phyloP scores from a whole-genome alignment of 495 filamentous ascomycete genomes.

The Hapsidospora chrysogenum region DNA sequence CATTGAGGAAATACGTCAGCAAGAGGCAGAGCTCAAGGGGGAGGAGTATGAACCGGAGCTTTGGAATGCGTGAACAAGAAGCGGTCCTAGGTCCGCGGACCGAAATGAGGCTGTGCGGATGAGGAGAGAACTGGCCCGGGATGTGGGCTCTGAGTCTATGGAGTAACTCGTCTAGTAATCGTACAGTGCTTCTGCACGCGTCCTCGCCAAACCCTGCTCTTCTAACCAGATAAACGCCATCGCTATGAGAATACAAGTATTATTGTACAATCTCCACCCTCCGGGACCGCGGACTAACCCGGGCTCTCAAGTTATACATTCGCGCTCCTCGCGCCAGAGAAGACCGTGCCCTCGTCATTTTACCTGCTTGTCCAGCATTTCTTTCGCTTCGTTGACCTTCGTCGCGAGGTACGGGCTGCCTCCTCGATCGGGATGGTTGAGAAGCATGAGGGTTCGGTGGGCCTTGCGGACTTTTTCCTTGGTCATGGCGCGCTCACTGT shows the following conservation, averaged over 20 bases:
- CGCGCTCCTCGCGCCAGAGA: no score
- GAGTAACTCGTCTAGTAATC: no score
- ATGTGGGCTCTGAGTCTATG: no score
- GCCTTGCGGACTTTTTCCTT: conserved; percentile 93
- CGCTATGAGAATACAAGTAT: background rate
- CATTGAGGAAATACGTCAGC: conserved; percentile 18
- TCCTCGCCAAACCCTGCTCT: no score
- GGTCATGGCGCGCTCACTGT: conserved; percentile 65
- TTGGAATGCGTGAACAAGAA: no score
- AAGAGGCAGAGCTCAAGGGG: background rate
- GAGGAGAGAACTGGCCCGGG: no score
- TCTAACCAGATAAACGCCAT: background rate
- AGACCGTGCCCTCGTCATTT: background rate
- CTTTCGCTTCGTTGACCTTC: conserved; percentile 96
- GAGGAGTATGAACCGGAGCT: conserved; percentile 1
- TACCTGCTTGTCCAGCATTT: conserved; percentile 66
- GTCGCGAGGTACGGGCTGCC: conserved; percentile 93
- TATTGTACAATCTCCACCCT: background rate
- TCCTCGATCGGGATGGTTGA: conserved; percentile 95
- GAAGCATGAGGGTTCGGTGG: conserved; percentile 88
- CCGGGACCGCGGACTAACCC: no score
- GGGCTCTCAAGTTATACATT: no score
- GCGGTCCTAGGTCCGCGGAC: no score
- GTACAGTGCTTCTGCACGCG: no score
- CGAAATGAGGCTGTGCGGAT: no score